phyloP scores from a whole-genome alignment of 1,284 basidiomycete species.

The Ganoderma lucidum region DNA sequence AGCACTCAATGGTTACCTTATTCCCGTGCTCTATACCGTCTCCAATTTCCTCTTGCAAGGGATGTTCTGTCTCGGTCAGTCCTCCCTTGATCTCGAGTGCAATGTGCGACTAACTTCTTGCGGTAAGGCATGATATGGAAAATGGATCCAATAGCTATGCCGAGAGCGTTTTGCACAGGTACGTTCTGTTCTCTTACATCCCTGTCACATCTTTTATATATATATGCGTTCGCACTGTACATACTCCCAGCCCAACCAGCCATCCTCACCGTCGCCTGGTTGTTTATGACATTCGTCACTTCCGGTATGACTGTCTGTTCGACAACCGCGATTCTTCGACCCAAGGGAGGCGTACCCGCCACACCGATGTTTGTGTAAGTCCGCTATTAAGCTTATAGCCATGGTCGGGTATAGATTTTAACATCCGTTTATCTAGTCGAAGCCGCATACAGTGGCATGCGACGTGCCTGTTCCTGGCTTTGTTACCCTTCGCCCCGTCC shows the following conservation, averaged over 20 bases:
- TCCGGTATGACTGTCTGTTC: slow-evolving; percentile 59
- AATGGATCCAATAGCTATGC: slow-evolving; percentile 68
- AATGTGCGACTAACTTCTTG: background rate
- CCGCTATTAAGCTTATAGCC: background rate
- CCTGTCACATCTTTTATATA: too few relatives aligned
- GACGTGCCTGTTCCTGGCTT: slow-evolving; percentile 45
- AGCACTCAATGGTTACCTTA: slow-evolving; percentile 51
- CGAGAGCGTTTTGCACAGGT: slow-evolving; percentile 64
- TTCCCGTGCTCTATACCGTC: slow-evolving; percentile 52
- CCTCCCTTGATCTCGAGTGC: background rate
- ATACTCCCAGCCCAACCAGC: slow-evolving; percentile 53
- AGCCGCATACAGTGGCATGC: slow-evolving; percentile 44
- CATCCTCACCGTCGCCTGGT: slow-evolving; percentile 54
- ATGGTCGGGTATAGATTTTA: background rate
- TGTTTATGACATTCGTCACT: slow-evolving; percentile 58
- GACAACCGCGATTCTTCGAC: slow-evolving; percentile 54
- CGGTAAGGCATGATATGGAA: slow-evolving; percentile 64
- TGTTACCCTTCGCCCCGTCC: slow-evolving; percentile 57
- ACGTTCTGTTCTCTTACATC: slow-evolving; percentile 27
- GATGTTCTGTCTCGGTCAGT: slow-evolving; percentile 52
- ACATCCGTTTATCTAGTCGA: slow-evolving; percentile 16
- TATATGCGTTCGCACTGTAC: background rate
- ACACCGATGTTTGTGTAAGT: slow-evolving; percentile 41
- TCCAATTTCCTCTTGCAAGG: slow-evolving; percentile 57
- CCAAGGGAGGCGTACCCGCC: slow-evolving; percentile 48